Evolutionary conservation across 257 asterid species (phyloP).

Genomic region (Penstemon davidsonii): DNA sequence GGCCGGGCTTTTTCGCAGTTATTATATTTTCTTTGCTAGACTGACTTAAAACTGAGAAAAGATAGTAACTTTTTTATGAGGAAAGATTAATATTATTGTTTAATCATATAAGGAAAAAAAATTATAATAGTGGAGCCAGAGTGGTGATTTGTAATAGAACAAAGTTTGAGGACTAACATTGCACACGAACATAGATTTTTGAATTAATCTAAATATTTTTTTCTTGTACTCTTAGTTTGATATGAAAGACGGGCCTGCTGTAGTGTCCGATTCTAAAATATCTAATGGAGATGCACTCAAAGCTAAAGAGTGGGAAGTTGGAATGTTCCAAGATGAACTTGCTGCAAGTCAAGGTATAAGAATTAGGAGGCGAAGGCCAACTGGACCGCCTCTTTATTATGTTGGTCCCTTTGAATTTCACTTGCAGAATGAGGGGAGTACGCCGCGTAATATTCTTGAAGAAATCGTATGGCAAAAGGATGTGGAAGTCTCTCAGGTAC

Average conservation of each 20-base stretch:
- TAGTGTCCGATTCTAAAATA: constrained; percentile 30
- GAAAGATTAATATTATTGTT: neutral
- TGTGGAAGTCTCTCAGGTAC: constrained; percentile 71
- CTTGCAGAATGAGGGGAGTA: constrained; percentile 76
- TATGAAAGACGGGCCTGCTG: constrained; percentile 48
- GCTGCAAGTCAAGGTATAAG: constrained; percentile 78
- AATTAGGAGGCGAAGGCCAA: constrained; percentile 73
- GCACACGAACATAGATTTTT: neutral
- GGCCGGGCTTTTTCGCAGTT: neutral
- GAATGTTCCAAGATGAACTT: constrained; percentile 62
- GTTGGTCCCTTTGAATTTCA: constrained; percentile 90
- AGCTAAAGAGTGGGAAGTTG: constrained; percentile 71
- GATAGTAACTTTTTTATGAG: neutral
- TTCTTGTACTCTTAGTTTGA: constrained; percentile 36
- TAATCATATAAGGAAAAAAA: neutral
- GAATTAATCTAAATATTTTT: constrained; percentile 7
- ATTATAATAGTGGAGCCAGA: neutral
- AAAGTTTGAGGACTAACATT: neutral
- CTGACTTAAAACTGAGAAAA: neutral
- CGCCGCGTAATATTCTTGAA: constrained; percentile 78
- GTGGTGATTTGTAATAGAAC: neutral
- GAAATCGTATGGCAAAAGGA: constrained; percentile 87
- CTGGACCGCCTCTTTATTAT: constrained; percentile 78
- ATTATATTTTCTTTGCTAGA: constrained; percentile 5
- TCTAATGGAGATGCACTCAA: constrained; percentile 57